A percentile compares a stretch with the other conserved stretches of the same genome.
Conservation (phyloP, 78 protist genomes). For the Polysphondylium violaceum region DNA sequence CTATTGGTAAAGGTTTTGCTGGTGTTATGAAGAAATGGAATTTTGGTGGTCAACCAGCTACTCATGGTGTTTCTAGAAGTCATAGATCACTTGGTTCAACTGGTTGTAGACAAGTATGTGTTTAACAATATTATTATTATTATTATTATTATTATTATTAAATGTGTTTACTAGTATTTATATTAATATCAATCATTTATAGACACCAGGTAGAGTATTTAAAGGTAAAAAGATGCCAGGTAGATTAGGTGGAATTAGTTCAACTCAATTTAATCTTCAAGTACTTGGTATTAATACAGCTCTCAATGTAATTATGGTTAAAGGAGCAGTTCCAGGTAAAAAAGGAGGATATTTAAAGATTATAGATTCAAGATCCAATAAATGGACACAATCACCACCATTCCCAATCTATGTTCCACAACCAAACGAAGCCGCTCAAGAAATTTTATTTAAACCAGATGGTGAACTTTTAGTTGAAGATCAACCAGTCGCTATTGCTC, state of each 20-base stretch:
- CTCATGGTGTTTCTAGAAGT: constrained; percentile 83
- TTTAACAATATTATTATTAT: not conserved
- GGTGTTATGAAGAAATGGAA: constrained; percentile 89
- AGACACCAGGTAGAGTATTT: constrained; percentile 76
- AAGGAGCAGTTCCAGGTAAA: constrained; percentile 85
- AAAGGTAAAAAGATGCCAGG: constrained; percentile 91
- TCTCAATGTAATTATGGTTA: constrained; percentile 46
- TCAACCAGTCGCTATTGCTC: too few species aligned
- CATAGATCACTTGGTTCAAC: constrained; percentile 84
- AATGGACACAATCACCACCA: constrained; percentile 76
- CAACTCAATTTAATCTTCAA: constrained; percentile 37
- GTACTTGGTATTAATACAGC: constrained; percentile 52
- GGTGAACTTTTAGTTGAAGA: not conserved
- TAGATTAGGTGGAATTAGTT: constrained; percentile 63
- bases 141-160: too few species aligned
- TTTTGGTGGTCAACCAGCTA: constrained; percentile 81
- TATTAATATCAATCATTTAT: not conserved
- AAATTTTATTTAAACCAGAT: constrained; percentile 4
- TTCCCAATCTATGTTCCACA: constrained; percentile 76
- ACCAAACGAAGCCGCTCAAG: constrained; percentile 19
- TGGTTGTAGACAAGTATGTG: constrained; percentile 75
- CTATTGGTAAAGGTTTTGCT: constrained; percentile 87
- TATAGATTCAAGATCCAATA: constrained; percentile 34
- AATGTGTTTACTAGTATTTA: not conserved
- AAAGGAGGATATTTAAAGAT: constrained; percentile 30